Evolutionary conservation across 2,329 filamentous ascomycete species (phyloP).

Genomic region (Amphichorda felina): DNA sequence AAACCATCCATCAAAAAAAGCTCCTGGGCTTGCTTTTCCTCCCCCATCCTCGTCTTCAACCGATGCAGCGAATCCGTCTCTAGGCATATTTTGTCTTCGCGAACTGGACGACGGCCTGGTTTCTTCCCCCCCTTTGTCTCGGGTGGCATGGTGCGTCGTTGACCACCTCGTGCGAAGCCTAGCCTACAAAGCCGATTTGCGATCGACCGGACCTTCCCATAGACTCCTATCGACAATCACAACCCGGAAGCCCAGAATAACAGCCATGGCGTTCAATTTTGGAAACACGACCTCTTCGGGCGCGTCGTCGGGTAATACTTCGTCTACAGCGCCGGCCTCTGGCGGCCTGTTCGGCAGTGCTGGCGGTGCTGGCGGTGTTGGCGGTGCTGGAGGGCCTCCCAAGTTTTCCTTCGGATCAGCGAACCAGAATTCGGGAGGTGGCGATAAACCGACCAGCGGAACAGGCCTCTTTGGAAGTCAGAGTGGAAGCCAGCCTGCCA

Average conservation of each 20-base stretch:
- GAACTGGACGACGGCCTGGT: too few species aligned
- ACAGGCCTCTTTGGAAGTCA: constrained; percentile 6
- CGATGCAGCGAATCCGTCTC: background rate
- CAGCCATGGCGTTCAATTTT: constrained; percentile 27
- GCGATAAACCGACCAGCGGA: background rate
- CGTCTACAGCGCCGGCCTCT: constrained; percentile 24
- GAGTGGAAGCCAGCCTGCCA: constrained; percentile 8
- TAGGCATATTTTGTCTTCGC: too few species aligned
- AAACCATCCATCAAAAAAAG: background rate
- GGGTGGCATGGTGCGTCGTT: too few species aligned
- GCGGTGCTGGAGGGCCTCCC: constrained; percentile 1
- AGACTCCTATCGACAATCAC: background rate
- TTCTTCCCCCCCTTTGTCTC: too few species aligned
- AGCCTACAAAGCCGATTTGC: too few species aligned
- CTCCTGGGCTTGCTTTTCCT: background rate
- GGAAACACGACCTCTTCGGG: constrained; percentile 18
- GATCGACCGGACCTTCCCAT: too few species aligned
- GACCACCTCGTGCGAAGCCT: too few species aligned
- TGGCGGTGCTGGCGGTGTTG: too few species aligned
- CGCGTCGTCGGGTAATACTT: constrained; percentile 17
- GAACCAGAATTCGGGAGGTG: constrained; percentile 3
- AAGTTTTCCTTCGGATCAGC: background rate
- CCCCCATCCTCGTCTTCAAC: background rate
- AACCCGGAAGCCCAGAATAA: constrained; percentile 3
- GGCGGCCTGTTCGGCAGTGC: constrained; percentile 26